Base-by-base conservation (phyloP, 768 basidiomycete genomes). In the Exsudoporus frostii region DNA sequence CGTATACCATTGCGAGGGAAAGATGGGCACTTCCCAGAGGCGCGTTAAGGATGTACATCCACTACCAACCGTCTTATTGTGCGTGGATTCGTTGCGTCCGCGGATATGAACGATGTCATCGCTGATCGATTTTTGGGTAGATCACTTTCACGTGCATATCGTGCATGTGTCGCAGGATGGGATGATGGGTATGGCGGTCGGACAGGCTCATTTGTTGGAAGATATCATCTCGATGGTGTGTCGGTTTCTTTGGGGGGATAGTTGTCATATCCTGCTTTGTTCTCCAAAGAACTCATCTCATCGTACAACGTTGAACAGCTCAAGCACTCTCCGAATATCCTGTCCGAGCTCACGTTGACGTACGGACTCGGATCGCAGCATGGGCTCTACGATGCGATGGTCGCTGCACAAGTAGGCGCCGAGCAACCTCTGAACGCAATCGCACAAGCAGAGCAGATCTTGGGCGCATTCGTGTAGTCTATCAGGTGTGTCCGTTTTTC, bases 11-110 rank as follows among this genome's bases (percentile, higher is more conserved):
- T 4, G 87, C 81, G 0, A 62, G 74, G 46, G 77, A 79, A 41
- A 80, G 79, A 59, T 99, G 88, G 82, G 85, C 81, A 0, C 71
- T 96, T 1, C 73, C 70, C 5, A 59, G 65, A 15, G 86, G 84
- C 4, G 77, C 82, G 10, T 64, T 97, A 53, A 74, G 93, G 60
- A 76, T 95, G 74, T 94, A 85, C 62, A 72, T 98, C 14, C 97
- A 99, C 67, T 99, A 99, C 67, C 95, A 97, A 65, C 96, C 96
- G 0, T 90, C 86, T 34, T 98, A 98, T 65, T 98, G 95, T 95
- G 53, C 57, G 90, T 51, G 10, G 20, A 5, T 33, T 27, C 5
- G 20, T 25, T 20, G 2, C 27, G 10, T 22, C 15, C 13, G 20
- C 40, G 7, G 19, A 8, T n/a, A 32, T 14, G 30, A 4, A 24